A percentile compares a stretch with the other conserved stretches of the same genome.
Evolutionary conservation across 345 rosid genomes (phyloP).

Genomic region (Populus alba): DNA sequence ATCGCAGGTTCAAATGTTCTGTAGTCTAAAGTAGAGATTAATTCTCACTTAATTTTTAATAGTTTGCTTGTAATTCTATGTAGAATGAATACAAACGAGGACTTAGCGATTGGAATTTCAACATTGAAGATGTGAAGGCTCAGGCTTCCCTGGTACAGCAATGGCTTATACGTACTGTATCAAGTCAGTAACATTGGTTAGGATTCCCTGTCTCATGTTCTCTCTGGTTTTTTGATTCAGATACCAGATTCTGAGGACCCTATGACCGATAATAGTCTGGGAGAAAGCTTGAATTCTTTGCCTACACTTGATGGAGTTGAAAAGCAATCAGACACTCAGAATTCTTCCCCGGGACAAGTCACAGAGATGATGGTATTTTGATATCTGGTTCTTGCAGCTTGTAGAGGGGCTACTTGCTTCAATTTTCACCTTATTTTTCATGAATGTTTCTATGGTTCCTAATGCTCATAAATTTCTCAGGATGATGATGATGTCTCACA

Average conservation of each 20-base stretch:
- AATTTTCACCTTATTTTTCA: slow-evolving; percentile 3
- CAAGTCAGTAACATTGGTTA: background rate
- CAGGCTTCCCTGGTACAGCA: slow-evolving; percentile 88
- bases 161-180: slow-evolving; percentile 1
- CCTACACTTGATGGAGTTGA: slow-evolving; percentile 49
- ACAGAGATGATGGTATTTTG: slow-evolving; percentile 39
- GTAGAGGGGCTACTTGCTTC: slow-evolving; percentile 8
- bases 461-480: slow-evolving; percentile 41
- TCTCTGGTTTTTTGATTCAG: slow-evolving; percentile 38
- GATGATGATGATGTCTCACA: slow-evolving; percentile 41
- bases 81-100: slow-evolving; percentile 98
- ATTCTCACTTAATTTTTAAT: background rate
- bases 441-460: slow-evolving; percentile 15
- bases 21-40: background rate
- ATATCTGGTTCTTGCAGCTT: slow-evolving; percentile 10
- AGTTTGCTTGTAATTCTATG: slow-evolving; percentile 17
- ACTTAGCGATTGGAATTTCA: slow-evolving; percentile 95
- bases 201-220: background rate
- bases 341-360: slow-evolving; percentile 24
- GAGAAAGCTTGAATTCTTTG: slow-evolving; percentile 54
- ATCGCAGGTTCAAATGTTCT: slow-evolving; percentile 63
- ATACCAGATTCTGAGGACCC: slow-evolving; percentile 76
- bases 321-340: slow-evolving; percentile 40
- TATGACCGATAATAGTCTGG: slow-evolving; percentile 44
- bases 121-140: slow-evolving; percentile 95